These are phyloP conservation scores for Zymoseptoria pseudotritici DNA, from an alignment of 2,329 filamentous ascomycete genomes.

Conservation along the genomic window DNA sequence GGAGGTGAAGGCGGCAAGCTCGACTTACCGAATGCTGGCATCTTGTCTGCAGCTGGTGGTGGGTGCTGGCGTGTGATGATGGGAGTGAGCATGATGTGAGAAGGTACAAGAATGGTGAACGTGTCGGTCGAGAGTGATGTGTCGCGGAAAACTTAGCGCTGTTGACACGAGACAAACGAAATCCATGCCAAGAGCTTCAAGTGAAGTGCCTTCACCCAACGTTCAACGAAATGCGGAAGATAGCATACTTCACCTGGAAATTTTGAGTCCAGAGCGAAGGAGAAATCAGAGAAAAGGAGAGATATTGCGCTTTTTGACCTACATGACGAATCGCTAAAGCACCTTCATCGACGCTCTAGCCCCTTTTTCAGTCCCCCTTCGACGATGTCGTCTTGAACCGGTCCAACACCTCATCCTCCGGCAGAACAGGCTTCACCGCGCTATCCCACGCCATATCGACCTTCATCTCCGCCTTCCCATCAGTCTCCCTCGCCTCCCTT, in stretches of 20 bases:
- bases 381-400: neutral
- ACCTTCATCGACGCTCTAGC: neutral
- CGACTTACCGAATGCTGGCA: neutral
- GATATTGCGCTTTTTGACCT: neutral
- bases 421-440: constrained; percentile 13
- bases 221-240: neutral
- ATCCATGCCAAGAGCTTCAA: neutral
- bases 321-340: neutral
- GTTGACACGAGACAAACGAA: neutral
- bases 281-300: neutral
- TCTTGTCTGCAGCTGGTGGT: neutral
- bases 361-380: neutral
- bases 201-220: neutral
- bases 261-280: neutral
- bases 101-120: neutral
- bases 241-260: neutral
- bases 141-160: neutral
- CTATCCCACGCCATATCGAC: constrained; percentile 8
- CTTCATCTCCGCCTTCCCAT: neutral
- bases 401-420: constrained; percentile 9
- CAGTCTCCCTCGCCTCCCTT: constrained; percentile 15
- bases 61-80: neutral
- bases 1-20: neutral
- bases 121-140: neutral
- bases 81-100: neutral